These are phyloP conservation scores for Musa balbisiana DNA, from an alignment of 202 grass and related monocot species.

Conservation along the genomic window DNA sequence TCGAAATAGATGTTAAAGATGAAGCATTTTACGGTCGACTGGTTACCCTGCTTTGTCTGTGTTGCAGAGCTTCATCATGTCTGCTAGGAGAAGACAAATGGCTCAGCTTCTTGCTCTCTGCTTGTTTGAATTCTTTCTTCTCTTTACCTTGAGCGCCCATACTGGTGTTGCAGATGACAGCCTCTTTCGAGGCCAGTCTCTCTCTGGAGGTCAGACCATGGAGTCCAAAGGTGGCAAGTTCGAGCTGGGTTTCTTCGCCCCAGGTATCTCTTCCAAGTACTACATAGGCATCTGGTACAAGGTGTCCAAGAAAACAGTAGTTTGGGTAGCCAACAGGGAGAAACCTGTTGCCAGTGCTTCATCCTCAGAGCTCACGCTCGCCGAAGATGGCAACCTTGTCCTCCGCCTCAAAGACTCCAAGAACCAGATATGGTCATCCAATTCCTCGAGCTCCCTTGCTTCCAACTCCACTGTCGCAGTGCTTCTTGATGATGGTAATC, in stretches of 20 bases:
- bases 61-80: no score
- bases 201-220: constrained; percentile 15
- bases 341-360: neutral
- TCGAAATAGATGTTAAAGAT: no score
- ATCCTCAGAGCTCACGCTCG: constrained; percentile 8
- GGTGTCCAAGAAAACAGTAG: neutral
- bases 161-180: neutral
- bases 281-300: constrained; percentile 44
- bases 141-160: neutral
- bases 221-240: constrained; percentile 37
- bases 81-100: neutral
- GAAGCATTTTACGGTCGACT: no score
- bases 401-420: constrained; percentile 13
- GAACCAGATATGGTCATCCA: constrained; percentile 23
- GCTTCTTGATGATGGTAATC: constrained; percentile 48
- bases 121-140: neutral
- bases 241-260: constrained; percentile 38
- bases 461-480: constrained; percentile 25
- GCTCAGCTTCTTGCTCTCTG: neutral
- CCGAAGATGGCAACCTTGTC: constrained; percentile 29
- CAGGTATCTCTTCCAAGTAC: neutral
- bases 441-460: neutral
- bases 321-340: constrained; percentile 43
- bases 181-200: constrained; percentile 12
- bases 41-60: no score